Evolutionary conservation across 2,329 filamentous ascomycete species (phyloP), one percentile per base, ranked within the genome.

Genomic region (Catunica adiposa): DNA sequence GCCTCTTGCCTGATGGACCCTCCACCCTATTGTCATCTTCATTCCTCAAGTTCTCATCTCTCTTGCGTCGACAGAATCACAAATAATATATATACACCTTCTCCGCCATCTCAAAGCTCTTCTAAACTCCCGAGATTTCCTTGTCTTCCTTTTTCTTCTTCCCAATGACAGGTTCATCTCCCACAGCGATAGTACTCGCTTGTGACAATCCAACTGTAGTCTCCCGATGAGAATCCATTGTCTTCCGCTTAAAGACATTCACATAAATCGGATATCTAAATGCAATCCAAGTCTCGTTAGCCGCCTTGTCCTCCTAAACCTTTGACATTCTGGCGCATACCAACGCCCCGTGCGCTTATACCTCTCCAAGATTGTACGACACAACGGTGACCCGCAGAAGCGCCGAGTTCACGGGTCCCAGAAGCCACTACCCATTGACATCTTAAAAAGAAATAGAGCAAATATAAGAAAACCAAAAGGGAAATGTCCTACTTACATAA

Each of bases 221-320:
- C 3, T 23, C 58, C n/a, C 55, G 58, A 23, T 57, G 55, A 14
- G 44, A 50, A 31, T 57, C 55, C 52, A 59, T 59, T 15, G 48
- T 46, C 15, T 57, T 56, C 38, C 40, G 31, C 37, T 59, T 59
- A 34, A 48, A 59, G 22, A 59, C 15, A 25, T 59, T 59, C 34
- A 59, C 58, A 44, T 57, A 59, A 9, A 59, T 40, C 11, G 58
- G 55, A 26, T 59, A 57, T n/a, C 51, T 15, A 29, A 40, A 15
- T 25, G 11, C 20, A 51, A 51, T 20, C 15, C 9, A 46, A 48
- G 22, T 23, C 11, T 14, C 17, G 34, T 59, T 53, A 59, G n/a
- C 51, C 42, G 31, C 42, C 44, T 26, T 47, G 3, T 17, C 15
- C 26, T 17, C 23, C 31, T 9, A 48, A n/a, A 8, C 22, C 11